phyloP scores from a whole-genome alignment of 495 filamentous ascomycete species.

The Hypoxylon lenormandii region DNA sequence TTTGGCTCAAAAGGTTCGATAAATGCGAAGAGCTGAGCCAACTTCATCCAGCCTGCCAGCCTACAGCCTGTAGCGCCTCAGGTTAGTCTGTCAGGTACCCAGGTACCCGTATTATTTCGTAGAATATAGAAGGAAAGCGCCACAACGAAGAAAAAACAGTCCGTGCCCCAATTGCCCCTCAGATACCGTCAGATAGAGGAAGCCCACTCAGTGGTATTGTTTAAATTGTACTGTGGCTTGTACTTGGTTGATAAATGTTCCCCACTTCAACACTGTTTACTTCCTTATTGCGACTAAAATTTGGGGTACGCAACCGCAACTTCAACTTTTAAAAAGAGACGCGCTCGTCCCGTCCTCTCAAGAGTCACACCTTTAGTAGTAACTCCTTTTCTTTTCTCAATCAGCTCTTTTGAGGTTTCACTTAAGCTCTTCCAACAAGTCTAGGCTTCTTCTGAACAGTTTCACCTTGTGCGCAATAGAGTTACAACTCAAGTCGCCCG shows the following conservation, averaged over 20 bases:
- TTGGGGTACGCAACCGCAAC: slow-evolving; percentile 45
- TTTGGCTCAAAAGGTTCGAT: slow-evolving; percentile 23
- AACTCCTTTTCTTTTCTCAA: slow-evolving; percentile 19
- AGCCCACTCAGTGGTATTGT: neutral
- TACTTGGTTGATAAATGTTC: slow-evolving; percentile 20
- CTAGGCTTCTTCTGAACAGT: slow-evolving; percentile 7
- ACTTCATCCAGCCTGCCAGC: no score
- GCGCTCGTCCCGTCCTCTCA: slow-evolving; percentile 25
- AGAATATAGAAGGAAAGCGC: no score
- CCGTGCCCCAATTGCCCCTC: neutral
- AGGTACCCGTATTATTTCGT: no score
- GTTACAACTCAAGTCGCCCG: slow-evolving; percentile 4
- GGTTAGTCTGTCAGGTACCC: no score
- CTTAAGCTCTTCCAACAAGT: slow-evolving; percentile 8
- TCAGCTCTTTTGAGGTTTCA: slow-evolving; percentile 1
- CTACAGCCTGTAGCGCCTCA: no score
- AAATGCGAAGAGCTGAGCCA: neutral
- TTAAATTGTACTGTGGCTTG: slow-evolving; percentile 15
- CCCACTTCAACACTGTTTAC: slow-evolving; percentile 47
- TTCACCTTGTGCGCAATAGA: slow-evolving; percentile 28
- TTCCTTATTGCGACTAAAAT: slow-evolving; percentile 42
- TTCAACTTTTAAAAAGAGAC: slow-evolving; percentile 41
- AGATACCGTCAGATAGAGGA: slow-evolving; percentile 6
- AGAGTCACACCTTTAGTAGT: slow-evolving; percentile 3
- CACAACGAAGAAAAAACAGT: no score